Conservation (phyloP, 495 filamentous ascomycete genomes). For the Cercophora scortea region DNA sequence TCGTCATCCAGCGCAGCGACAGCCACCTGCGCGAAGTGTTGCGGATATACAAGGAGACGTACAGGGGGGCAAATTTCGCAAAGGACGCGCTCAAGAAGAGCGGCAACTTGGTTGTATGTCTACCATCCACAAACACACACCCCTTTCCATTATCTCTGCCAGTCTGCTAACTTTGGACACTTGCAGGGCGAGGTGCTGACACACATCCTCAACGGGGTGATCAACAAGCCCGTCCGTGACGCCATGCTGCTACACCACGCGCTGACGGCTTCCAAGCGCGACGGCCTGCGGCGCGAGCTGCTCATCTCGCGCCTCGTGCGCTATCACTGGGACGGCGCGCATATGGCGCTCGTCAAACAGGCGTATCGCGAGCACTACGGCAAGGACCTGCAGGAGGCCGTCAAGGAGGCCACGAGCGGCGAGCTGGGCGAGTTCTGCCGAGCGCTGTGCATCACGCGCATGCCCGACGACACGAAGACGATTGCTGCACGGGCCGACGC, state of each 20-base stretch:
- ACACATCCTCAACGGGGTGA: conserved; percentile 92
- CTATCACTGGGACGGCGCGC: conserved; percentile 74
- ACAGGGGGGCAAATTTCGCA: conserved; percentile 66
- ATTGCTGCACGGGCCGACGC: conserved; percentile 7
- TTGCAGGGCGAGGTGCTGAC: conserved; percentile 84
- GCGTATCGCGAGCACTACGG: conserved; percentile 67
- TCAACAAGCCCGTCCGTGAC: conserved; percentile 92
- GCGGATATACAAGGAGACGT: conserved; percentile 58
- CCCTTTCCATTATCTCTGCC: not conserved
- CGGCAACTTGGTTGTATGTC: conserved; percentile 80
- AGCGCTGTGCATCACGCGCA: conserved; percentile 43
- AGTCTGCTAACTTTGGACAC: not conserved
- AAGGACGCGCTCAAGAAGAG: conserved; percentile 81
- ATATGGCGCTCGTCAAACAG: conserved; percentile 62
- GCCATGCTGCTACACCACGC: conserved; percentile 92
- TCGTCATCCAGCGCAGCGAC: conserved; percentile 75
- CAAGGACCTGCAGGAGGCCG: conserved; percentile 58
- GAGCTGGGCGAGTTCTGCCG: conserved; percentile 47
- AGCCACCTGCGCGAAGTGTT: conserved; percentile 74
- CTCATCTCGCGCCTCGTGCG: conserved; percentile 74
- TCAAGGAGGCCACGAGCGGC: conserved; percentile 40
- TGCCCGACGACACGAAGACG: conserved; percentile 44
- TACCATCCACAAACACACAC: not conserved
- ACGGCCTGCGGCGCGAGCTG: conserved; percentile 67
- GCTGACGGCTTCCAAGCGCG: conserved; percentile 52